Conservation (phyloP, 202 grass and related monocot species). For the Setaria italica region DNA sequence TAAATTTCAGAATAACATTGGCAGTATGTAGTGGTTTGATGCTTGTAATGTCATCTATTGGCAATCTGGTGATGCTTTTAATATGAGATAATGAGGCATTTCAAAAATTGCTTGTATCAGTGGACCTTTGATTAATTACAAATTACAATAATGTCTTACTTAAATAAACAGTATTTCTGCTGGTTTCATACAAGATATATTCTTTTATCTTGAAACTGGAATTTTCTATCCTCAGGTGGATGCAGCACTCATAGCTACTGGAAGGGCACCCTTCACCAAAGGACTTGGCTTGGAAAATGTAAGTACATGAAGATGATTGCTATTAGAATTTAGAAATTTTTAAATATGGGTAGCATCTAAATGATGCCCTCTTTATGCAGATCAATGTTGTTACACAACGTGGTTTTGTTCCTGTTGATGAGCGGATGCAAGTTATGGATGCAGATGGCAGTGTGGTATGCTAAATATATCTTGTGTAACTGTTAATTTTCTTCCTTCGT, state of each 20-base stretch:
- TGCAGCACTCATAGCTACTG: conserved; percentile 94
- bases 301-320: conserved; percentile 32
- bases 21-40: conserved; percentile 9
- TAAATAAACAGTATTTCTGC: conserved; percentile 1
- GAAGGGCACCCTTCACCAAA: conserved; percentile 92
- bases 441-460: conserved; percentile 82
- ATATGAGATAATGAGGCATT: neutral
- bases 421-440: conserved; percentile 87
- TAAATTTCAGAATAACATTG: neutral
- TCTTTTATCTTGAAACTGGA: neutral
- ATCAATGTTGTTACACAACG: conserved; percentile 85
- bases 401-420: conserved; percentile 96
- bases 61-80: neutral
- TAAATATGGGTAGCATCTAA: neutral
- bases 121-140: neutral
- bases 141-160: conserved; percentile 3
- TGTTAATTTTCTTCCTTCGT: conserved; percentile 25
- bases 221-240: conserved; percentile 68
- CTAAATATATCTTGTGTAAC: conserved; percentile 6
- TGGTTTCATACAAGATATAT: conserved; percentile 8
- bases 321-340: neutral
- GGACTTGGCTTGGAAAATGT: conserved; percentile 99
- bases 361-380: conserved; percentile 42
- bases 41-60: conserved; percentile 12
- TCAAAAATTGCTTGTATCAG: neutral